Evolutionary conservation across 108 stramenopile genomes (phyloP), one percentile per base, ranked within the genome.

Genomic region (Nannochloropsis salina): DNA sequence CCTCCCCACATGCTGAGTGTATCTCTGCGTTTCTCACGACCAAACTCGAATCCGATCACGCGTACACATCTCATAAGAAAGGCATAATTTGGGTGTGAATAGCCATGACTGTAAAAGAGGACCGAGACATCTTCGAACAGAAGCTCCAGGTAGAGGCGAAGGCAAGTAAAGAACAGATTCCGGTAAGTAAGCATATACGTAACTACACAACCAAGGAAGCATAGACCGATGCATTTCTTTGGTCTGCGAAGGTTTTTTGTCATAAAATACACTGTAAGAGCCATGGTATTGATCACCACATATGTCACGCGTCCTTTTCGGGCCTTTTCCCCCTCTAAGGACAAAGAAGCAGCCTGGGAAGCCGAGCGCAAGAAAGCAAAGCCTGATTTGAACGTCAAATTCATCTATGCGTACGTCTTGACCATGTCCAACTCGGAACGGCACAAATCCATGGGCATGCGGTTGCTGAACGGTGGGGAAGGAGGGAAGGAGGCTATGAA

Each of bases 111-210:
- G 61, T 74, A 74, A 74, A 74, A 6, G 61, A 74, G 61, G 61
- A 74, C 8, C 61, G 61, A 74, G 61, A 74, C 15, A 15, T n/a
- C 61, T 74, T 74, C n/a, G 61, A 15, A 74, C n/a, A n/a, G 61
- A 74, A 74, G 61, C 61, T 74, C 20, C 61, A 74, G 61, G 61
- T n/a, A n/a, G 61, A 74, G 6, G 61, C 61, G 20, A 74, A 74
- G 61, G 61, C 61, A 74, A 74, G 61, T n/a, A n/a, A n/a, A n/a
- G 61, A 74, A n/a, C 61, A 74, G n/a, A 74, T 74, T n/a, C 61
- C 61, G 61, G 61, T 74, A 74, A 74, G 61, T 15, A 74, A n/a
- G 61, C 61, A 74, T 31, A 31, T 31, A 31, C 31, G 31, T 31
- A 31, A 31, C 31, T 31, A 31, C 31, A 31, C 31, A 31, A 31